Percentiles rank a stretch among this genome's conserved stretches.
phyloP scores from a whole-genome alignment of 1,139 yeast genomes.

The Taphrina deformans region DNA sequence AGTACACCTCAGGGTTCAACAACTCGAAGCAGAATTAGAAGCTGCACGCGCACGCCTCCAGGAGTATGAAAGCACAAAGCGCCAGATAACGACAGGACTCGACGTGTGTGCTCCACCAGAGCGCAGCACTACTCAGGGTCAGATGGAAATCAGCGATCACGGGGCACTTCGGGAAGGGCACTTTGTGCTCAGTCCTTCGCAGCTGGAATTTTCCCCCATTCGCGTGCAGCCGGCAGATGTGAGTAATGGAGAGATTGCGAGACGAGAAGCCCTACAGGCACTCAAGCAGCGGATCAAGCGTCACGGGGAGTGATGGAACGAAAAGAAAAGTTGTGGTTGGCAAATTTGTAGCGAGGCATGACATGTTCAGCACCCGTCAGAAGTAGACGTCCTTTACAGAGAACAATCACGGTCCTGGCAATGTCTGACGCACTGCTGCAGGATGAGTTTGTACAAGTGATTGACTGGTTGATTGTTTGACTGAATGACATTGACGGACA shows the following conservation, averaged over 20 bases:
- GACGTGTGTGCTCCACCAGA: not conserved
- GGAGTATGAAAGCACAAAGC: not conserved
- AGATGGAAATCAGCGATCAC: not conserved
- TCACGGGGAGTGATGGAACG: not conserved
- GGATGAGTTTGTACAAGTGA: no score
- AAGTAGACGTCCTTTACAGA: no score
- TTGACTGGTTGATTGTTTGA: no score
- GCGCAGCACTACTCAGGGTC: not conserved
- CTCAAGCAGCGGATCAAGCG: conserved; percentile 9
- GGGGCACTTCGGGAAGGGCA: not conserved
- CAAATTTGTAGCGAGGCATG: no score
- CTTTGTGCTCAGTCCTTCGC: conserved; percentile 3
- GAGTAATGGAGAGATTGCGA: conserved; percentile 14
- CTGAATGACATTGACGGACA: no score
- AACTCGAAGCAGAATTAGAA: conserved; percentile 11
- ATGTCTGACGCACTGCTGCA: no score
- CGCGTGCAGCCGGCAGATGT: conserved; percentile 9
- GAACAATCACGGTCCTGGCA: no score
- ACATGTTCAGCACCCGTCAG: no score
- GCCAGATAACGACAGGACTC: not conserved
- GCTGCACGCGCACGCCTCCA: conserved; percentile 11
- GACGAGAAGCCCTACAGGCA: conserved; percentile 8
- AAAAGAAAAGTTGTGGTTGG: no score
- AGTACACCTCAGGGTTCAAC: not conserved
- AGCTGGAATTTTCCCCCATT: conserved; percentile 11